Base-by-base conservation (phyloP, 2,329 filamentous ascomycete genomes). In the Aschersonia sp. region DNA sequence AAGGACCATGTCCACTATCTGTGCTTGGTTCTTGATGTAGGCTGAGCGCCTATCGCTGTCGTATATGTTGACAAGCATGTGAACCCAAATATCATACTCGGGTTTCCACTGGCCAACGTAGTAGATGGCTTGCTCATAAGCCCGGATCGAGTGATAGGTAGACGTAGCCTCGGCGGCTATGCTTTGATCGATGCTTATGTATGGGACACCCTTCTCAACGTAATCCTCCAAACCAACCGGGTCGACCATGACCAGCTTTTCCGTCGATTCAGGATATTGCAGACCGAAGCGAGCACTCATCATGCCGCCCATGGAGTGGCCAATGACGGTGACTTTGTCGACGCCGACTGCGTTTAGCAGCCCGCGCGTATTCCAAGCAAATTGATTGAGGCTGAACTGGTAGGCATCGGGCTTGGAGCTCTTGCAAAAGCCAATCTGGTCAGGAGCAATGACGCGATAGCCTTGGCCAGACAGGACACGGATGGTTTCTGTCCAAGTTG, bases 351-450 rank as follows among this genome's bases (percentile, higher is more conserved):
- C 59, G 45, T 65, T 52, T 7, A 77, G 63, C 4, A 78, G 60
- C n/a, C 60, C 62, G 41, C 66, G 62, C 9, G 72, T 76, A 61
- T 77, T 77, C 52, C 63, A 62, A 2, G 71, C 68, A 5, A 77
- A 60, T 56, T 76, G 73, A 32, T 70, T 65, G 5, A 77, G 61
- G 30, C 65, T 72, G 61, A 73, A 76, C 55, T 77, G 73, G 56
- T 77, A 77, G 9, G 55, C 54, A 1, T 56, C 54, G 0, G 72
- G 70, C 58, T 77, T 77, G 30, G 68, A 66, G 6, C 72, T 76
- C 58, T 77, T 77, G 67, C 74, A 78, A 61, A 75, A 78, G 50
- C 74, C 74, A 44, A 78, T 60, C 52, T 77, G 73, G 52, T 78
- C 74, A 0, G 73, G 71, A 2, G 73, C 60, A 46, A 77, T 67